Percentiles rank a stretch among this genome's conserved stretches.
Conservation (phyloP, 805 yeast genomes). For the Ogataea naganishii region DNA sequence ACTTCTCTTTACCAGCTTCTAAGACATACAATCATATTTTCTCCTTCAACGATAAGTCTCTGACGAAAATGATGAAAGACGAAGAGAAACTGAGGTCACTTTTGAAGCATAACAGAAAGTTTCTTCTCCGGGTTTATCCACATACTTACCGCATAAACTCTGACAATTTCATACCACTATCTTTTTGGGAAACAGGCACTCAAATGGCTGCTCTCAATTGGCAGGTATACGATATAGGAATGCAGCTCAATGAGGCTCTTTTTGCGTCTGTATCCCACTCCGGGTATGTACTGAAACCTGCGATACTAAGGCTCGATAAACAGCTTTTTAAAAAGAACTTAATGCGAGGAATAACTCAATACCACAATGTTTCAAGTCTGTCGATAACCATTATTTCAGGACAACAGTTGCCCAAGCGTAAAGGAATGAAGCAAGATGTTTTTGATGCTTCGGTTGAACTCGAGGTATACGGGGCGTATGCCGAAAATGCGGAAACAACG, state of each 20-base stretch:
- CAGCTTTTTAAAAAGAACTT: conserved; percentile 11
- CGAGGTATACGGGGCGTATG: conserved; percentile 43
- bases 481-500: conserved; percentile 10
- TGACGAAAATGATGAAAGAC: conserved; percentile 59
- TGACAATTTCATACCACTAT: conserved; percentile 71
- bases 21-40: conserved; percentile 76
- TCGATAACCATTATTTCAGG: conserved; percentile 60
- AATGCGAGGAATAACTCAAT: conserved; percentile 12
- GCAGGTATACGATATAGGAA: conserved; percentile 89
- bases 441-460: conserved; percentile 57
- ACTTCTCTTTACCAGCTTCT: conserved; percentile 81
- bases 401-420: conserved; percentile 73
- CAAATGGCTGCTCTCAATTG: conserved; percentile 97
- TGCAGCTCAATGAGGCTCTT: conserved; percentile 79
- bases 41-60: conserved; percentile 71
- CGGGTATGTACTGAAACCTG: conserved; percentile 81
- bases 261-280: conserved; percentile 49
- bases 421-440: conserved; percentile 32
- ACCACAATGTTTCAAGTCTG: conserved; percentile 11
- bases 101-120: conserved; percentile 68
- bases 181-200: conserved; percentile 76
- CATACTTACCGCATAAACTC: conserved; percentile 69
- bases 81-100: conserved; percentile 43
- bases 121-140: conserved; percentile 82
- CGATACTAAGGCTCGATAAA: conserved; percentile 12